Conservation (phyloP, 805 yeast species). For the Ogataea trehaloabstinens region DNA sequence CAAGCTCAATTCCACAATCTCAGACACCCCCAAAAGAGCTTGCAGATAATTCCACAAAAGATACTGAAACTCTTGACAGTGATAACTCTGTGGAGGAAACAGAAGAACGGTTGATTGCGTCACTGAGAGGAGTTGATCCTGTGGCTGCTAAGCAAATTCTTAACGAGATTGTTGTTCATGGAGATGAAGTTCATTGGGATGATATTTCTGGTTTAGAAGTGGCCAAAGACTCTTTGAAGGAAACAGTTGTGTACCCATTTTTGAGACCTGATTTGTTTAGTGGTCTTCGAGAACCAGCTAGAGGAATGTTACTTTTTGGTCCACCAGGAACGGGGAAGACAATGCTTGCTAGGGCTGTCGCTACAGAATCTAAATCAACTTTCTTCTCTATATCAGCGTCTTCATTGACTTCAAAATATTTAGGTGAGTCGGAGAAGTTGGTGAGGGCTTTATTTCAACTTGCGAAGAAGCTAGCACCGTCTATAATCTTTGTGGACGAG, state of each 20-base stretch:
- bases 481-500: constrained; percentile 94
- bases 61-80: constrained; percentile 29
- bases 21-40: constrained; percentile 11
- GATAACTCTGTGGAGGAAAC: constrained; percentile 23
- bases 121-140: constrained; percentile 71
- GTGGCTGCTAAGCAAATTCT: constrained; percentile 78
- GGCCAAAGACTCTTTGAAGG: constrained; percentile 88
- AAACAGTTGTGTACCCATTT: constrained; percentile 94
- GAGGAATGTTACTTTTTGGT: constrained; percentile 95
- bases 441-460: constrained; percentile 84
- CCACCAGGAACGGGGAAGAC: constrained; percentile 99
- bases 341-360: constrained; percentile 95
- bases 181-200: constrained; percentile 92
- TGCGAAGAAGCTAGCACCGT: constrained; percentile 84
- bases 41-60: constrained; percentile 25
- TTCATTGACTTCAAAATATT: constrained; percentile 77
- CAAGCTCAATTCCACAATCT: background rate
- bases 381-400: constrained; percentile 91
- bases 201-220: constrained; percentile 89
- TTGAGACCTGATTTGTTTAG: constrained; percentile 88
- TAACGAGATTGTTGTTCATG: constrained; percentile 83
- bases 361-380: constrained; percentile 90
- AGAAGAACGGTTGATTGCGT: constrained; percentile 39
- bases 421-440: constrained; percentile 92
- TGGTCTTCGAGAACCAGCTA: constrained; percentile 89